Percentiles rank a stretch among this genome's conserved stretches.
phyloP scores from a whole-genome alignment of 257 asterid genomes.

The Nemophila menziesii region DNA sequence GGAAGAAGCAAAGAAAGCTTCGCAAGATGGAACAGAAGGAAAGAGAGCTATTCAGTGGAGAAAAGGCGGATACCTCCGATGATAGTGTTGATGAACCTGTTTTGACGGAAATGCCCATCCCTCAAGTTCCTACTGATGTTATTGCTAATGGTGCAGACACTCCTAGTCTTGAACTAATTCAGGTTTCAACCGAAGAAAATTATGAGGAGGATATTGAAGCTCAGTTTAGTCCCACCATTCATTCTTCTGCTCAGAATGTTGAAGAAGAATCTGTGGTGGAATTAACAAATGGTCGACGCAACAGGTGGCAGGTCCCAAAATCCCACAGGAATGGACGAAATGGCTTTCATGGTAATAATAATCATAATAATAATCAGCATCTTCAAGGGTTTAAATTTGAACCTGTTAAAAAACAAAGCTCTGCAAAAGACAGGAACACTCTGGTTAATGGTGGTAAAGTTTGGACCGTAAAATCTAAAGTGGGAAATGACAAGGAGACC shows the following conservation, averaged over 20 bases:
- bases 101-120: slow-evolving; percentile 33
- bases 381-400: slow-evolving; percentile 39
- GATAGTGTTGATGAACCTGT: slow-evolving; percentile 30
- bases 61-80: slow-evolving; percentile 19
- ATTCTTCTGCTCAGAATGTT: slow-evolving; percentile 26
- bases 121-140: slow-evolving; percentile 31
- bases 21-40: slow-evolving; percentile 72
- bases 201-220: slow-evolving; percentile 27
- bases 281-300: slow-evolving; percentile 22
- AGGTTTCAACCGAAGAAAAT: slow-evolving; percentile 31
- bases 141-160: slow-evolving; percentile 24
- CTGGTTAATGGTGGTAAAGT: slow-evolving; percentile 35
- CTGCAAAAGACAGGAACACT: slow-evolving; percentile 31
- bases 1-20: slow-evolving; percentile 68
- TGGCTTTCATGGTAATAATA: slow-evolving; percentile 30
- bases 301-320: slow-evolving; percentile 48
- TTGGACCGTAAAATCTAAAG: slow-evolving; percentile 65
- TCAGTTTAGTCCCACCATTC: slow-evolving; percentile 23
- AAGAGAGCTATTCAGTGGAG: slow-evolving; percentile 35
- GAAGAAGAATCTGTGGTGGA: slow-evolving; percentile 28
- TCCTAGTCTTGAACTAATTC: slow-evolving; percentile 21
- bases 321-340: slow-evolving; percentile 38
- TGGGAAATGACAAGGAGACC: slow-evolving; percentile 27
- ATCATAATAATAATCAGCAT: no score
- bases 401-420: slow-evolving; percentile 34